Evolutionary conservation across 345 rosid species (phyloP).

Genomic region (Theobroma cacao): DNA sequence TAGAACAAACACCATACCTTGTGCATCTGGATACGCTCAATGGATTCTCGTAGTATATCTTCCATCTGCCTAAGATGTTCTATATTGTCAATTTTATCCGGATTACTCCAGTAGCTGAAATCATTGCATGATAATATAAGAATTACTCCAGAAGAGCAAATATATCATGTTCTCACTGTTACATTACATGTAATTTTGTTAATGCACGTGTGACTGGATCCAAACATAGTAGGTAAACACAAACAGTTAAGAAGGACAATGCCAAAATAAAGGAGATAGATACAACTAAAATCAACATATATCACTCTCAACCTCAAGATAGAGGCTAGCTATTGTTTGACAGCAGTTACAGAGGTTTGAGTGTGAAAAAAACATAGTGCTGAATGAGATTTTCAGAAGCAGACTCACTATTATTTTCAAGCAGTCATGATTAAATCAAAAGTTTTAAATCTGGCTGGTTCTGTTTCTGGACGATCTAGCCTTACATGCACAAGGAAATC

Average conservation of each 20-base stretch:
- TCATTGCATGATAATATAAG: conserved; percentile 13
- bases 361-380: not conserved
- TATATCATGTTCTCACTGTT: not conserved
- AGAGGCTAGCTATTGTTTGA: not conserved
- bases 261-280: not conserved
- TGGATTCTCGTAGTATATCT: conserved; percentile 63
- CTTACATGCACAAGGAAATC: not conserved
- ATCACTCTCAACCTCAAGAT: not conserved
- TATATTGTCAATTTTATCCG: conserved; percentile 58
- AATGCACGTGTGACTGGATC: not conserved
- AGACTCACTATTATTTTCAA: not conserved
- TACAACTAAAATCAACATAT: not conserved
- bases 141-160: not conserved
- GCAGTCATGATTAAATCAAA: not conserved
- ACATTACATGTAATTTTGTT: not conserved
- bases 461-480: not conserved
- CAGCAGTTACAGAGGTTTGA: not conserved
- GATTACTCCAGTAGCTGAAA: conserved; percentile 76
- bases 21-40: conserved; percentile 47
- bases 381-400: not conserved
- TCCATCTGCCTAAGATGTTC: conserved; percentile 76
- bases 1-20: conserved; percentile 41
- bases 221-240: not conserved
- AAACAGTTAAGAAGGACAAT: not conserved
- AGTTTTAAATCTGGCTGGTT: not conserved